Base-by-base conservation (phyloP, 768 basidiomycete genomes). In the Hericium rajendrae region DNA sequence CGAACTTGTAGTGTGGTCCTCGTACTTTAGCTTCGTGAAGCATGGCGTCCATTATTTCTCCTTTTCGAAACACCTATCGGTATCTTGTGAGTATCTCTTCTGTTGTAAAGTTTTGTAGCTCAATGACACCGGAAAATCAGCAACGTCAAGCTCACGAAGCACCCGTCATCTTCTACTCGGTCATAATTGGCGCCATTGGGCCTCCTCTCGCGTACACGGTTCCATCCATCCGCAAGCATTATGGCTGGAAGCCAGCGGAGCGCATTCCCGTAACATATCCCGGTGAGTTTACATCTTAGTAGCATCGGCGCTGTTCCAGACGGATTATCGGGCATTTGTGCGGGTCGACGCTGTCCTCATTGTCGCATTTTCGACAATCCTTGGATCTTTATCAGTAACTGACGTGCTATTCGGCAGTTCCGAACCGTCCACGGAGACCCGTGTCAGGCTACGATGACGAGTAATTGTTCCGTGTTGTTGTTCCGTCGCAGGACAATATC, bases 101-200 rank as follows among this genome's bases (percentile, higher is more conserved):
- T 18, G 10, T 40, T 38, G 28, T 51, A 46, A 8, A n/a, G 12
- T 3, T 24, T 9, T 9, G 11, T 37, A 6, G 8, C 26, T 46
- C n/a, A 46, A 12, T 22, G 18, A 43, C 56, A 28, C 40, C 37
- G 51, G 38, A 28, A 22, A 13, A 24, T 49, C 68, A 94, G 92
- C 90, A 92, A 91, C 82, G 87, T 50, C 82, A 86, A 64, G 91
- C 92, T 39, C 92, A 95, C 72, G 92, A 95, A 72, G 83, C 81
- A 65, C 92, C 92, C 28, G 88, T 91, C 70, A 81, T 94, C 70
- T 94, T 94, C 76, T 95, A 85, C 73, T 92, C 92, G 11, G 77
- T 84, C 68, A 22, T 22, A 22, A 22, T 22, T 22, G 22, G 22
- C 22, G 22, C 22, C 73, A 77, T 84, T 64, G 92, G 92, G 2